A percentile compares a stretch with the other conserved stretches of the same genome.
Conservation (phyloP, 2,329 filamentous ascomycete genomes). For the Shiraia sp. region DNA sequence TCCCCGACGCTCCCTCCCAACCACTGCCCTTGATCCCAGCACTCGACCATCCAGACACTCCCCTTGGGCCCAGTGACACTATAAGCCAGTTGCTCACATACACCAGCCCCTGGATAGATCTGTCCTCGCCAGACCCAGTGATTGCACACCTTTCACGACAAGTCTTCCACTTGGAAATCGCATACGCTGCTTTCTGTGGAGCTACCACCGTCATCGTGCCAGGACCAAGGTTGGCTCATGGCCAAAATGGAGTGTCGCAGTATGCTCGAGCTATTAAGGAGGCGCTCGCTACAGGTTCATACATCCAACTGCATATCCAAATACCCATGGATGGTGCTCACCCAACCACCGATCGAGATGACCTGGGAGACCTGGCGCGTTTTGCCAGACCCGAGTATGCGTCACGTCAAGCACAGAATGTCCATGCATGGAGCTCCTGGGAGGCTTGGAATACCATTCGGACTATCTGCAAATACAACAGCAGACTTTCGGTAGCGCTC, state of each 20-base stretch:
- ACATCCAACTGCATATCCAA: slow-evolving; percentile 79
- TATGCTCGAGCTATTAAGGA: slow-evolving; percentile 86
- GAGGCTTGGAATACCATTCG: slow-evolving; percentile 92
- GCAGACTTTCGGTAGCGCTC: slow-evolving; percentile 71
- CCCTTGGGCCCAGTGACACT: slow-evolving; percentile 67
- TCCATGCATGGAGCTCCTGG: slow-evolving; percentile 81
- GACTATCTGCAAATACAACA: slow-evolving; percentile 81
- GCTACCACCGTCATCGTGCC: slow-evolving; percentile 80
- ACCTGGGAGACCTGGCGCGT: slow-evolving; percentile 57
- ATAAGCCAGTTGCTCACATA: slow-evolving; percentile 77
- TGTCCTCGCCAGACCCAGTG: slow-evolving; percentile 79
- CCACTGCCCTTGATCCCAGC: slow-evolving; percentile 58
- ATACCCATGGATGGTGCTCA: slow-evolving; percentile 81
- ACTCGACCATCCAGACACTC: slow-evolving; percentile 79
- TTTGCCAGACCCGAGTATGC: slow-evolving; percentile 46
- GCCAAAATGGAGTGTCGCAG: slow-evolving; percentile 63
- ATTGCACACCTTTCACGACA: slow-evolving; percentile 87
- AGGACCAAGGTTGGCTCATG: slow-evolving; percentile 70
- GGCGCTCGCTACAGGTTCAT: slow-evolving; percentile 72
- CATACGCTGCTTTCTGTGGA: slow-evolving; percentile 95
- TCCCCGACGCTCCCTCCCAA: slow-evolving; percentile 49
- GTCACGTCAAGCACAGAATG: slow-evolving; percentile 44
- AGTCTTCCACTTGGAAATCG: slow-evolving; percentile 85
- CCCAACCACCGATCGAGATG: slow-evolving; percentile 59
- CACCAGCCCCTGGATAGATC: slow-evolving; percentile 90